Evolutionary conservation across 2,329 filamentous ascomycete genomes (phyloP).

Genomic region (Tolypocladium amazonense): DNA sequence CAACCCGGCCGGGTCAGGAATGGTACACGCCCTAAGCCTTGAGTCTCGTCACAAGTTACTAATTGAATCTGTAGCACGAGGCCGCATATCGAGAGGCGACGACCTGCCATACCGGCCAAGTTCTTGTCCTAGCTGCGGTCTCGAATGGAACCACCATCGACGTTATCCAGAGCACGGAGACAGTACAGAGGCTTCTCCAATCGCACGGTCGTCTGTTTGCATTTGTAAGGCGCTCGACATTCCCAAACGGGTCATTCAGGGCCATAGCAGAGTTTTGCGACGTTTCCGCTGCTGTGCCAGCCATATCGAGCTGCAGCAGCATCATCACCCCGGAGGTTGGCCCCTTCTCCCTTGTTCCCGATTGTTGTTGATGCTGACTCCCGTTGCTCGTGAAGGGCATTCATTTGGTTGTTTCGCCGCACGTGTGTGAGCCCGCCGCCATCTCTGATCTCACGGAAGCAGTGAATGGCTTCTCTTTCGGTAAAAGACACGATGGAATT

Average conservation of each 20-base stretch:
- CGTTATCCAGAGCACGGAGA: constrained; percentile 24
- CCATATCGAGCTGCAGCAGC: constrained; percentile 24
- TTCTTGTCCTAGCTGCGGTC: constrained; percentile 15
- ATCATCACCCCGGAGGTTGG: constrained; percentile 15
- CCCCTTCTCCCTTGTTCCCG: background rate
- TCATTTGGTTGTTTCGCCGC: constrained; percentile 12
- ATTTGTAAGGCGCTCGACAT: constrained; percentile 30
- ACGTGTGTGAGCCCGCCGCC: constrained; percentile 1
- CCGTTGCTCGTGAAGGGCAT: constrained; percentile 8
- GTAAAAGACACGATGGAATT: constrained; percentile 2
- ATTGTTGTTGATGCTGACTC: background rate
- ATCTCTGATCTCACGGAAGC: constrained; percentile 4
- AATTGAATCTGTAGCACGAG: background rate
- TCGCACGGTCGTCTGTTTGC: constrained; percentile 42
- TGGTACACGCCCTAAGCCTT: background rate
- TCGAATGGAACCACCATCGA: constrained; percentile 8
- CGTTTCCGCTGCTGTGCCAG: constrained; percentile 28
- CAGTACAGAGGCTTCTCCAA: constrained; percentile 24
- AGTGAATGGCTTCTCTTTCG: constrained; percentile 11
- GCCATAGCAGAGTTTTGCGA: constrained; percentile 45
- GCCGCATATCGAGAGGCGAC: background rate
- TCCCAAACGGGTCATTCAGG: constrained; percentile 31
- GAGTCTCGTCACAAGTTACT: background rate
- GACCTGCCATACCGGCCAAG: constrained; percentile 13
- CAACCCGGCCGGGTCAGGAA: background rate